Base-by-base conservation (phyloP, 1,284 basidiomycete genomes). In the Afroboletus lepidellus region DNA sequence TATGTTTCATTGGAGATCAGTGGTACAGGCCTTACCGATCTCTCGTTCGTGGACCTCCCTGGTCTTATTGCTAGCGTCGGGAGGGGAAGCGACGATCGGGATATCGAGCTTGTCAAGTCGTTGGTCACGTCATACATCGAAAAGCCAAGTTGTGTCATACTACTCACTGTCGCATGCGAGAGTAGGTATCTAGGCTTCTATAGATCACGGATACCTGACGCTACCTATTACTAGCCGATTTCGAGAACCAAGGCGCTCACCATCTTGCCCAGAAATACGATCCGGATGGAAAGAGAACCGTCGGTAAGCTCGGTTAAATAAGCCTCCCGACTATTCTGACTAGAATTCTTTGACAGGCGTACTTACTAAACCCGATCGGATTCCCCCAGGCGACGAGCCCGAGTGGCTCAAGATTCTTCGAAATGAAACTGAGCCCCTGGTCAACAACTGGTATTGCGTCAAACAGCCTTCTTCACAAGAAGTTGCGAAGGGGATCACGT, bases 351-450 rank as follows among this genome's bases (percentile, higher is more conserved):
- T 13, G 5, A 20, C 33, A 90, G 89, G 87, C 50, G 88, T 92
- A 16, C 74, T 92, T n/a, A 92, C 89, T 0, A 92, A 91, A 62
- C 85, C 88, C 0, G 90, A 92, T 61, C 80, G 83, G 5, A 87
- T 90, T 42, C 80, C 78, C 0, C 7, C 60, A 0, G 87, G 85
- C 0, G 84, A 88, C 27, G 83, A 89, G 56, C 59, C 64, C 0
- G 60, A 59, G 1, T 91, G 88, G 89, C 54, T 88, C 8, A 64
- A 66, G 0, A 77, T 85, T 41, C 77, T 88, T 25, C 70, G 75
- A 8, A 80, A 84, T 51, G 78, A 84, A 37, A 72, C 73, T 11
- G 79, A 84, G 46, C 61, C 77, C 0, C 72, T 88, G 1, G 68
- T 75, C 7, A 45, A 88, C 50, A 82, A 83, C 9, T 90, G 87